phyloP scores from a whole-genome alignment of 139 green algal species.

The Mesostigma viride region DNA sequence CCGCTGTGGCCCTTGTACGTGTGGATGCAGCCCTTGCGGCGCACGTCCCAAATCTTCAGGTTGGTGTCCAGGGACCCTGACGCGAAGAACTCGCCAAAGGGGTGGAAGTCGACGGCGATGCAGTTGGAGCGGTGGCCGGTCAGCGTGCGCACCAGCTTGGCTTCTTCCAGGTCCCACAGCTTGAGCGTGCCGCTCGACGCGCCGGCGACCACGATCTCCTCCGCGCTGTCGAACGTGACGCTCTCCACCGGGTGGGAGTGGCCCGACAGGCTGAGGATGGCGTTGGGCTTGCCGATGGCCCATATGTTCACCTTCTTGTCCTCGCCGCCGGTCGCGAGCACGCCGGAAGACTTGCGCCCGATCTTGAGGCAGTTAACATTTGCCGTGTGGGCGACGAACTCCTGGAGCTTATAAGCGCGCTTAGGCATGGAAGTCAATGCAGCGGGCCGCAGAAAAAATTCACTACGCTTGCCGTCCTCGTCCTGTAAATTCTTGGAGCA shows the following conservation, averaged over 20 bases:
- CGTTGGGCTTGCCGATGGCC: conserved; percentile 52
- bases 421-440: no score
- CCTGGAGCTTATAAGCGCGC: no score
- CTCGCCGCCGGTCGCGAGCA: conserved; percentile 75
- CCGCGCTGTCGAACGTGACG: conserved; percentile 59
- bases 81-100: conserved; percentile 46
- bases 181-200: conserved; percentile 55
- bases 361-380: conserved; percentile 66
- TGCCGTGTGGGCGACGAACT: conserved; percentile 60
- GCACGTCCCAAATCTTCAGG: conserved; percentile 70
- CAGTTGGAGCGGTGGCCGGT: conserved; percentile 57
- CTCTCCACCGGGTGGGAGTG: conserved; percentile 55
- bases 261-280: conserved; percentile 37
- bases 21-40: conserved; percentile 47
- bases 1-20: conserved; percentile 63
- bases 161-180: conserved; percentile 64
- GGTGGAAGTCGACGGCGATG: conserved; percentile 54
- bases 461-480: no score
- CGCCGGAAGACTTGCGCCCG: conserved; percentile 49
- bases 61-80: conserved; percentile 64
- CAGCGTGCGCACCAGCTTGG: conserved; percentile 54
- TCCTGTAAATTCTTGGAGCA: no score
- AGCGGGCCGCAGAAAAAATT: no score
- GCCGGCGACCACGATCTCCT: conserved; percentile 61
- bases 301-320: conserved; percentile 79